Evolutionary conservation across 164 flowering plant species (phyloP).

Genomic region (Tetracentron sinense): DNA sequence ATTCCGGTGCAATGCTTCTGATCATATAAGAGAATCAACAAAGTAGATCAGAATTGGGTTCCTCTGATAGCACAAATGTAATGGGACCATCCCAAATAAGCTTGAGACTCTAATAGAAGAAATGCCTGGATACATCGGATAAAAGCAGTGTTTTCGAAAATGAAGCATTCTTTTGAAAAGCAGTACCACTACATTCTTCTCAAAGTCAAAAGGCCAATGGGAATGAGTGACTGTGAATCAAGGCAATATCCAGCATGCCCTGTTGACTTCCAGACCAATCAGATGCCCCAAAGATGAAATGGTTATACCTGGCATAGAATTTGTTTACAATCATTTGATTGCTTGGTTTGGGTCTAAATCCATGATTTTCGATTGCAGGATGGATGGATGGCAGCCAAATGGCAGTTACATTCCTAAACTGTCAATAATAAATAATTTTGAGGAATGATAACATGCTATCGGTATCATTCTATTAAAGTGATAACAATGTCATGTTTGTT

Average conservation of each 20-base stretch:
- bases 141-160: no score
- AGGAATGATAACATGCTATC: neutral
- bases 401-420: neutral
- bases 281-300: no score
- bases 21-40: conserved; percentile 8
- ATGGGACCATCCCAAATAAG: neutral
- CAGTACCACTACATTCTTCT: no score
- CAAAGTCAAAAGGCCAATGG: no score
- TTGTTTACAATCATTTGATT: neutral
- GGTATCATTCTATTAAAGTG: neutral
- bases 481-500: neutral
- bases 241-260: no score
- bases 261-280: no score
- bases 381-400: neutral
- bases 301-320: neutral
- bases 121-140: no score
- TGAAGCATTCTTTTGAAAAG: no score
- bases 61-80: neutral
- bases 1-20: conserved; percentile 67
- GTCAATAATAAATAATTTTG: neutral
- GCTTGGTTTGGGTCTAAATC: neutral
- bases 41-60: conserved; percentile 6
- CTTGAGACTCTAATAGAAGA: neutral
- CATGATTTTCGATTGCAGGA: neutral
- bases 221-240: no score